These are phyloP conservation scores for Diaporthe longicolla DNA, from an alignment of 2,329 filamentous ascomycete genomes.

Conservation along the genomic window DNA sequence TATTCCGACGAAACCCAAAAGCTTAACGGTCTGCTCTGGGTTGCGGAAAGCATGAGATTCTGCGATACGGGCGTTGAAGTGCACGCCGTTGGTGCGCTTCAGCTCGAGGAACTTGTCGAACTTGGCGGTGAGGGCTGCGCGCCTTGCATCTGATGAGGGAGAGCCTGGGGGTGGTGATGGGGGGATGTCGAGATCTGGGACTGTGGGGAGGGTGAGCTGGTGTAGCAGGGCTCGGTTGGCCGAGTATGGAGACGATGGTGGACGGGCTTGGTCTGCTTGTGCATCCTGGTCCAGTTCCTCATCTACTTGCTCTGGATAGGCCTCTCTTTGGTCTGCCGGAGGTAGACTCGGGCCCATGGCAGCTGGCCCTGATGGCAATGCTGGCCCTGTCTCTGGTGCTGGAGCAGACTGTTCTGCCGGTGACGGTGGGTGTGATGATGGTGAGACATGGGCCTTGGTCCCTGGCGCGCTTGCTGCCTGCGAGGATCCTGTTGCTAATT, in stretches of 20 bases:
- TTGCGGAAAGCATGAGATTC: constrained; percentile 78
- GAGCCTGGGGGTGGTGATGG: constrained; percentile 75
- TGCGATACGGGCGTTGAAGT: constrained; percentile 84
- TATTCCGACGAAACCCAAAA: constrained; percentile 76
- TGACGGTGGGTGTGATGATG: background rate
- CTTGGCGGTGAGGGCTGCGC: constrained; percentile 68
- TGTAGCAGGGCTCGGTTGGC: constrained; percentile 74
- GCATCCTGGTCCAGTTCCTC: constrained; percentile 6
- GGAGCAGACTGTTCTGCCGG: constrained; percentile 1
- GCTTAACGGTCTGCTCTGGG: constrained; percentile 78
- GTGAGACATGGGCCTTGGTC: background rate
- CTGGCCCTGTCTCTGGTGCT: constrained; percentile 15
- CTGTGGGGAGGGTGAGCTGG: constrained; percentile 79
- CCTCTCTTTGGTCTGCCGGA: constrained; percentile 40
- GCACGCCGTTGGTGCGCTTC: constrained; percentile 78
- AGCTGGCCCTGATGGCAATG: constrained; percentile 2
- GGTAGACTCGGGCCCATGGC: constrained; percentile 42
- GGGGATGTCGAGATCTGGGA: constrained; percentile 82
- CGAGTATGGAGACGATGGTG: constrained; percentile 75
- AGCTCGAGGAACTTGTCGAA: constrained; percentile 81
- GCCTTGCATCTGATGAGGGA: constrained; percentile 44
- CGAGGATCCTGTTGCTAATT: background rate
- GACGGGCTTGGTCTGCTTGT: constrained; percentile 3
- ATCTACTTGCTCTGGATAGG: constrained; percentile 42
- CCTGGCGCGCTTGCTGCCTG: background rate